Evolutionary conservation across 805 yeast genomes (phyloP).

Genomic region (Candida caryicola): DNA sequence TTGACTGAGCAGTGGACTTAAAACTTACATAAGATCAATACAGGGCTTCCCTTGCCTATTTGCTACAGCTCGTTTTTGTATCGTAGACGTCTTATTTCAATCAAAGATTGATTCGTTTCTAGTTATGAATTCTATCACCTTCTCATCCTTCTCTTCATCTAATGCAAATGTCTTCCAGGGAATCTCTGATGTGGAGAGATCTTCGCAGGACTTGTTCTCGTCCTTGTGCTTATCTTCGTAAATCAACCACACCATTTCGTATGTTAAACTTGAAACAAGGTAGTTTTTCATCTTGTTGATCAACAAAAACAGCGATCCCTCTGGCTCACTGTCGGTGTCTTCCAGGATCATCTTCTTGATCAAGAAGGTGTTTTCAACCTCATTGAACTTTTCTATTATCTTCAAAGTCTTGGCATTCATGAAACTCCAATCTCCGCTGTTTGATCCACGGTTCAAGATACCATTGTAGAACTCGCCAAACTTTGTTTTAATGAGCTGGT

Average conservation of each 20-base stretch:
- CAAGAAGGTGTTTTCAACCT: slow-evolving; percentile 12
- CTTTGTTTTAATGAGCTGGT: slow-evolving; percentile 20
- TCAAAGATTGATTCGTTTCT: slow-evolving; percentile 21
- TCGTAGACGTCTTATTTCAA: slow-evolving; percentile 7
- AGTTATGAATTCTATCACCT: slow-evolving; percentile 17
- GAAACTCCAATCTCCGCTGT: slow-evolving; percentile 21
- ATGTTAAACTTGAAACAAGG: slow-evolving; percentile 33
- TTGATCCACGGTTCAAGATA: slow-evolving; percentile 12
- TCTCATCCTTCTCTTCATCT: slow-evolving; percentile 13
- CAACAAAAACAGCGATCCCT: slow-evolving; percentile 24
- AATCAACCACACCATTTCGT: slow-evolving; percentile 41
- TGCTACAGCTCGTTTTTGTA: too few species aligned
- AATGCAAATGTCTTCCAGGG: slow-evolving; percentile 34
- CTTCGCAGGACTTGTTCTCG: slow-evolving; percentile 3
- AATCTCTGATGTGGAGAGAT: slow-evolving; percentile 10
- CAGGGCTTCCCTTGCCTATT: too few species aligned
- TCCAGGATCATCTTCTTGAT: slow-evolving; percentile 11
- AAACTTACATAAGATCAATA: too few species aligned
- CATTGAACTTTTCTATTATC: slow-evolving; percentile 24
- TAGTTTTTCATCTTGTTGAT: slow-evolving; percentile 34
- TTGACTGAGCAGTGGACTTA: slow-evolving; percentile 51
- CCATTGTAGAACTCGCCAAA: slow-evolving; percentile 22
- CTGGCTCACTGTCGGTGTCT: slow-evolving; percentile 1
- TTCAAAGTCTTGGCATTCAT: slow-evolving; percentile 21
- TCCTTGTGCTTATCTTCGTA: slow-evolving; percentile 17